Evolutionary conservation across 768 basidiomycete genomes (phyloP).

Genomic region (Rhodotorula sphaerocarpa): DNA sequence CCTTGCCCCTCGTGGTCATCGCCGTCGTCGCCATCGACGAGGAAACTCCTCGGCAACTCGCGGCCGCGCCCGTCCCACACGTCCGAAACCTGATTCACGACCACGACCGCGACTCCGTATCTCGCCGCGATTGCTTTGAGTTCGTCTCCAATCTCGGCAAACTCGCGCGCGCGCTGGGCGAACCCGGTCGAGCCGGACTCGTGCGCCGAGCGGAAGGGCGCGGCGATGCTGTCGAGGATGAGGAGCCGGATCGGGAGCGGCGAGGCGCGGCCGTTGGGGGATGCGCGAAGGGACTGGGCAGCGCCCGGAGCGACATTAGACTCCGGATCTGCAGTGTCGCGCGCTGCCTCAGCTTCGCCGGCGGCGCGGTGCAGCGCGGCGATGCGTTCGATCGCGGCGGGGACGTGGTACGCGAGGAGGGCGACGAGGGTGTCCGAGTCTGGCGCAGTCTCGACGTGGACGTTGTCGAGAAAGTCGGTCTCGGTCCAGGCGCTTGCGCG

Average conservation of each 20-base stretch:
- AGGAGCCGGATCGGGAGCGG: slow-evolving; percentile 64
- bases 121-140: slow-evolving; percentile 64
- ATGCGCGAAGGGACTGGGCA: slow-evolving; percentile 47
- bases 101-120: slow-evolving; percentile 63
- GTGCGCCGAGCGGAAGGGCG: slow-evolving; percentile 64
- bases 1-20: no score
- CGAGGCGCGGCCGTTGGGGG: slow-evolving; percentile 55
- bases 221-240: slow-evolving; percentile 78
- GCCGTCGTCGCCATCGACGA: slow-evolving; percentile 14
- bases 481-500: slow-evolving; percentile 15
- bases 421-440: slow-evolving; percentile 45
- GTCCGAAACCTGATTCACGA: slow-evolving; percentile 83
- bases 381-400: slow-evolving; percentile 40
- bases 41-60: slow-evolving; percentile 4
- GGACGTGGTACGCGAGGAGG: slow-evolving; percentile 44
- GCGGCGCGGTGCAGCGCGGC: slow-evolving; percentile 11
- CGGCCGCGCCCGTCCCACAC: slow-evolving; percentile 49
- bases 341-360: slow-evolving; percentile 47
- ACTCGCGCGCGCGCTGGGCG: slow-evolving; percentile 61
- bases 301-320: slow-evolving; percentile 48
- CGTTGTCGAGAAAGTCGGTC: slow-evolving; percentile 37
- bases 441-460: slow-evolving; percentile 54
- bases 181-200: slow-evolving; percentile 58
- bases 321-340: neutral
- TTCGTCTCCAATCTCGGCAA: slow-evolving; percentile 58